A percentile compares a stretch with the other conserved stretches of the same genome.
Conservation (phyloP, 345 rosid genomes). For the Geranium brycei region DNA sequence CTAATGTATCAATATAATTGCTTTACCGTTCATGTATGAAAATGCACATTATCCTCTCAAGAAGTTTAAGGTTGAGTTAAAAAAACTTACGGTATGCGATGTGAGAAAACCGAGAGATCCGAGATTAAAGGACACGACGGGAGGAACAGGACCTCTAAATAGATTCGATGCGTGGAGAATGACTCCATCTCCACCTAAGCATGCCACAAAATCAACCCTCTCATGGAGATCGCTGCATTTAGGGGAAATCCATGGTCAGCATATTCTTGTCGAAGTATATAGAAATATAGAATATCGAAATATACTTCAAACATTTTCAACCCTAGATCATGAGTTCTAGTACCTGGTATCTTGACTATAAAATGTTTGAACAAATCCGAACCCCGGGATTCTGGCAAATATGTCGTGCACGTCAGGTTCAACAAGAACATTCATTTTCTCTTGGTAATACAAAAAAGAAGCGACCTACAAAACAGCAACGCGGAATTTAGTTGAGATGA, state of each 20-base stretch:
- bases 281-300: background rate
- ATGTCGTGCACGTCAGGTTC: constrained; percentile 96
- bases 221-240: constrained; percentile 80
- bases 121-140: constrained; percentile 89
- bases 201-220: constrained; percentile 94
- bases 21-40: too few species aligned
- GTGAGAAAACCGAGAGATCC: constrained; percentile 98
- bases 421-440: constrained; percentile 88
- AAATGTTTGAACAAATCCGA: constrained; percentile 92
- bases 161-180: constrained; percentile 90
- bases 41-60: too few species aligned
- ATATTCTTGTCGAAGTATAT: constrained; percentile 1
- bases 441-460: constrained; percentile 80
- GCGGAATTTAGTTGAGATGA: background rate
- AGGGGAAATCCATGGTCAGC: background rate
- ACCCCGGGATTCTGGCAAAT: constrained; percentile 96
- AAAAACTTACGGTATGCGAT: constrained; percentile 61
- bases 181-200: constrained; percentile 98
- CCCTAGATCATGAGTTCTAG: constrained; percentile 3
- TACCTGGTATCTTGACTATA: constrained; percentile 97
- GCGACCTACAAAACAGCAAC: constrained; percentile 41
- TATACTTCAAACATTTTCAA: constrained; percentile 3
- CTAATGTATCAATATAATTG: too few species aligned
- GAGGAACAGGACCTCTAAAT: constrained; percentile 87
- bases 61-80: background rate